phyloP scores from a whole-genome alignment of 768 basidiomycete genomes.

The Rhodosporidiobolus odoratus region DNA sequence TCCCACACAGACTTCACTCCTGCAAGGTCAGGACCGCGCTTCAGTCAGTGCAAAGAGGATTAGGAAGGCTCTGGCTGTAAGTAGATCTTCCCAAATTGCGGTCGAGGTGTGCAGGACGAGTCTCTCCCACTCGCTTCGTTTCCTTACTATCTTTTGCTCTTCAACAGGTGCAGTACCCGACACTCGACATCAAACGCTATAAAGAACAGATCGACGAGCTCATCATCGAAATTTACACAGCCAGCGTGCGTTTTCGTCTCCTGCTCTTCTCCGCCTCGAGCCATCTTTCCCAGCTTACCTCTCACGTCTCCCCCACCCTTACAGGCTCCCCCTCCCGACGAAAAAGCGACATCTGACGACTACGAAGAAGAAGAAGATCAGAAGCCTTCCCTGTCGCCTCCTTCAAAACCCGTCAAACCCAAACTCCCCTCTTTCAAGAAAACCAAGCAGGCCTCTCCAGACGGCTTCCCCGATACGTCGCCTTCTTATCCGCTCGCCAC shows the following conservation, averaged over 20 bases:
- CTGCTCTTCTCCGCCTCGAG: too few species aligned
- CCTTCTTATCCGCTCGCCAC: constrained; percentile 6
- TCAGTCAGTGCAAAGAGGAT: too few species aligned
- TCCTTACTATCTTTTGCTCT: not conserved
- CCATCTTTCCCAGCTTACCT: not conserved
- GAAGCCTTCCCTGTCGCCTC: not conserved
- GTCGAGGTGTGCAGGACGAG: too few species aligned
- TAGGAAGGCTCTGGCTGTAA: too few species aligned
- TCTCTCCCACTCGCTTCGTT: not conserved
- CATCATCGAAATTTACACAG: constrained; percentile 11
- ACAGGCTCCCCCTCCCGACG: too few species aligned
- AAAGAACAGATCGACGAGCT: constrained; percentile 28
- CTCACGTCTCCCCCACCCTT: not conserved
- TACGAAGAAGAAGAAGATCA: not conserved
- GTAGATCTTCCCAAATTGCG: too few species aligned
- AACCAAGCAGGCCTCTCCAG: not conserved
- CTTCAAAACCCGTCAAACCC: not conserved
- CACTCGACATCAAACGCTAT: constrained; percentile 17
- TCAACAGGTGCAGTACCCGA: constrained; percentile 12
- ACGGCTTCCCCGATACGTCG: not conserved
- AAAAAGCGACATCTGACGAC: not conserved
- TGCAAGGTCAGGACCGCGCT: too few species aligned
- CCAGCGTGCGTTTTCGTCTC: not conserved
- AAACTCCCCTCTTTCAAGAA: constrained; percentile 12
- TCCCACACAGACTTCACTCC: too few species aligned